Evolutionary conservation across 2,329 filamentous ascomycete genomes (phyloP), one percentile per base, ranked within the genome.

Genomic region (Arthrobotrys sphaeroides): DNA sequence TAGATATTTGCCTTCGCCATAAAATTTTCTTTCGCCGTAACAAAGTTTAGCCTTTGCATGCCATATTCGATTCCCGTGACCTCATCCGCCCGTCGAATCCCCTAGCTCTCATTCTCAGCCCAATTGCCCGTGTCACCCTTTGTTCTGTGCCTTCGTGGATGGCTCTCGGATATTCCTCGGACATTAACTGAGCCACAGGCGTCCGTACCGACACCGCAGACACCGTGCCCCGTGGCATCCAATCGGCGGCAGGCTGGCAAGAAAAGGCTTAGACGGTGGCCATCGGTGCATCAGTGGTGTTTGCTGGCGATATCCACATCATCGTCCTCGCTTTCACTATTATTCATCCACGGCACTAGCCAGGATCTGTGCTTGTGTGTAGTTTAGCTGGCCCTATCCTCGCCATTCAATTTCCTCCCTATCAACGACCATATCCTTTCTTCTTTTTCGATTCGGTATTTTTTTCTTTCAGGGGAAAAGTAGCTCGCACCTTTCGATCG

Each of bases 271-370:
- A 26, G 55, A 36, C 31, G 62, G 62, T 68, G 62, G 62, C 61
- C 62, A 67, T 73, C 51, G 51, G 64, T 69, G 53, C 20, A 59
- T n/a, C 51, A 68, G 38, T 38, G 24, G 61, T 73, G 66, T 70
- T 72, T 62, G 70, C 55, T 74, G 70, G 70, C 70, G 70, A 74
- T 68, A 66, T 67, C 70, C 70, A 60, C 68, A 73, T 60, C 68
- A 60, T 73, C 59, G 47, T 73, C 53, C 24, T 60, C 51, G 28
- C 51, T 64, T 72, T 59, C 49, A 53, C 40, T 53, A 74, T 67
- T 68, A 74, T 62, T 74, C 62, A 74, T 67, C 62, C 51, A 57
- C 22, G 31, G 43, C 51, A 55, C 51, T 55, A 55, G 60, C 69
- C 53, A 57, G 69, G 69, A 59, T 73, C 53, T 51, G 33, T 42